These are phyloP conservation scores for Globisporangium perplexum DNA, from an alignment of 352 stramenopile genomes.

Conservation along the genomic window DNA sequence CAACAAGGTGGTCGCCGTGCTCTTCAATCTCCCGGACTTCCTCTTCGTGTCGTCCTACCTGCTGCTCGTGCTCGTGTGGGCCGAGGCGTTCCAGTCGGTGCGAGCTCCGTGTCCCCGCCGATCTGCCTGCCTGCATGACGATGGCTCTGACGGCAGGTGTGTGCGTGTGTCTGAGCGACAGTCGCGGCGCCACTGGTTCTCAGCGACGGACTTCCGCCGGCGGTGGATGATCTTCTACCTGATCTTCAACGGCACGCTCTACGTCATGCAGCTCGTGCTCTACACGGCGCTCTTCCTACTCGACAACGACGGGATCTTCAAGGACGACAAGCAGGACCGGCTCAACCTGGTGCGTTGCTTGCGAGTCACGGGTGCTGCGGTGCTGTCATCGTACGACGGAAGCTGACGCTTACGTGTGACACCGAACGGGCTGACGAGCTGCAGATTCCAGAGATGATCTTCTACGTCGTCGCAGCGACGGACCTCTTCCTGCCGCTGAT, in stretches of 20 bases:
- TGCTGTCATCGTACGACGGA: too few relatives aligned
- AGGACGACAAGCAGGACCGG: constrained; percentile 62
- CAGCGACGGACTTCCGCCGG: constrained; percentile 69
- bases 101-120: not conserved
- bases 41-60: constrained; percentile 89
- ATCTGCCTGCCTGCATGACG: not conserved
- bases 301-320: constrained; percentile 76
- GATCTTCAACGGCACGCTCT: constrained; percentile 88
- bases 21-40: constrained; percentile 93
- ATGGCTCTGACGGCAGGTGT: too few relatives aligned
- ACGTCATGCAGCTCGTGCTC: constrained; percentile 84
- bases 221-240: constrained; percentile 92
- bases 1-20: constrained; percentile 87
- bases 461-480: constrained; percentile 77
- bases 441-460: constrained; percentile 73
- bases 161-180: too few relatives aligned
- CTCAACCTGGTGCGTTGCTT: constrained; percentile 47
- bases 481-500: constrained; percentile 87
- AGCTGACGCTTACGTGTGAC: too few relatives aligned
- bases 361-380: too few relatives aligned
- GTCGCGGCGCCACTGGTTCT: constrained; percentile 90
- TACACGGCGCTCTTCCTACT: constrained; percentile 88
- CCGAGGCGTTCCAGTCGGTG: constrained; percentile 87
- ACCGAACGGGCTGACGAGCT: not conserved
- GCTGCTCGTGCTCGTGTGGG: constrained; percentile 88